Base-by-base conservation (phyloP, 257 asterid species). In the Cruciata laevipes region DNA sequence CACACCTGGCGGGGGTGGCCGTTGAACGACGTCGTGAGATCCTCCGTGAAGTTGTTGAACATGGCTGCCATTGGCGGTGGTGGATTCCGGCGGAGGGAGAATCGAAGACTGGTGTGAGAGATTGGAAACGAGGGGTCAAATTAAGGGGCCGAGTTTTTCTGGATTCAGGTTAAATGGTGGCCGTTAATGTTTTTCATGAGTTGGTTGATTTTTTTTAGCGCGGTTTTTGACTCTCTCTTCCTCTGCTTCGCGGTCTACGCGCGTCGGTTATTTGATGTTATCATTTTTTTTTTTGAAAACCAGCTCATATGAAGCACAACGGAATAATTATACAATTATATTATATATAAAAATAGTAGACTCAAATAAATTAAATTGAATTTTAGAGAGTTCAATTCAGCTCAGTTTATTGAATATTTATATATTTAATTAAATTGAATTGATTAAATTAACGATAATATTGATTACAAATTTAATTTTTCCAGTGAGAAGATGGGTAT, bases 1-100 rank as follows among this genome's bases (percentile, higher is more conserved):
- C 99, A 93, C 71, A 84, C 56, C 44, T 72, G 16, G 10, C 71
- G 33, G 7, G 55, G 76, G 9, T 71, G 13, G 10, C 44, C 66
- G 20, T 7, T 33, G 30, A 40, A 24, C 64, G 66, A 27, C 35
- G 63, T n/a, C 52, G 55, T 33, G 5, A 18, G 63, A 24, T 2
- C 13, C 20, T 31, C 24, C 7, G 49, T 52, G 37, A 31, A 42
- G 49, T 32, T 66, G 47, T 5, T 31, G 55, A 47, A 14, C 55
- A 47, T 47, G 4, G n/a, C 20, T n/a, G 60, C 3, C 27, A 2
- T 7, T 5, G 60, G 4, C 14, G 13, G 14, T 12, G 60, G 27
- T 20, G 60, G 24, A 53, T 53, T 40, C 21, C 53, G 52, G 60
- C 27, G 25, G 13, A 7, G 6, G 13, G n/a, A 24, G 21, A 18